These are phyloP conservation scores for Pontederia paniculata DNA, from an alignment of 176 grass and related monocot genomes.

Conservation along the genomic window DNA sequence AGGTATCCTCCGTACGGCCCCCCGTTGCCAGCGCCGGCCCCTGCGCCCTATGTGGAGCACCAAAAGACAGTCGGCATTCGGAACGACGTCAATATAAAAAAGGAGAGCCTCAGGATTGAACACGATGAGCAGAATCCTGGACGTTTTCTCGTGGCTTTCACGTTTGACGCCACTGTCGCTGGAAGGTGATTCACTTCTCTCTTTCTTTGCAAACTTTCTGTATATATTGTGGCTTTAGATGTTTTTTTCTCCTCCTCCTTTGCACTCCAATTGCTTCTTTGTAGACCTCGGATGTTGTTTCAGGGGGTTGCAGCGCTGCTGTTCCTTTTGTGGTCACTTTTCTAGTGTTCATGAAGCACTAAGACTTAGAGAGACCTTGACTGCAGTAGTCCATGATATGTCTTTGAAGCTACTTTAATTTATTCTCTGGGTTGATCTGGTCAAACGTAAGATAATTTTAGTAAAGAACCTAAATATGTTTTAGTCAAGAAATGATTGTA, in stretches of 20 bases:
- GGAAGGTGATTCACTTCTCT: slow-evolving; percentile 24
- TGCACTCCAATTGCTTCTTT: too few species aligned
- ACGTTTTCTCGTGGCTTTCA: slow-evolving; percentile 33
- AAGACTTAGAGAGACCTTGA: too few species aligned
- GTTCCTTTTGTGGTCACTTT: too few species aligned
- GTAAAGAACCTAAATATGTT: too few species aligned
- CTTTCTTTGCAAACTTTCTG: background rate
- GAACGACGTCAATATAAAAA: slow-evolving; percentile 38
- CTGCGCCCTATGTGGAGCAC: slow-evolving; percentile 24
- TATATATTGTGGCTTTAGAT: too few species aligned
- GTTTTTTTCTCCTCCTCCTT: too few species aligned
- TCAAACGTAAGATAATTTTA: background rate
- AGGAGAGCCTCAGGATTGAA: slow-evolving; percentile 30
- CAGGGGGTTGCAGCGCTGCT: too few species aligned
- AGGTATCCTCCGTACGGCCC: background rate
- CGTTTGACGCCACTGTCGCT: slow-evolving; percentile 28
- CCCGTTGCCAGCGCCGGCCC: slow-evolving; percentile 6
- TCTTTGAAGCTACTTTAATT: too few species aligned
- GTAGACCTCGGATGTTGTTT: too few species aligned
- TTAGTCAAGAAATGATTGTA: background rate
- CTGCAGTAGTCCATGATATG: too few species aligned
- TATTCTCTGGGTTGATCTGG: background rate
- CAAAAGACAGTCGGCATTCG: slow-evolving; percentile 31
- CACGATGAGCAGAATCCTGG: slow-evolving; percentile 22
- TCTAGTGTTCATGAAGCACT: too few species aligned